Conservation (phyloP, 2,329 filamentous ascomycete species). For the Verticillium zaregamsianum region DNA sequence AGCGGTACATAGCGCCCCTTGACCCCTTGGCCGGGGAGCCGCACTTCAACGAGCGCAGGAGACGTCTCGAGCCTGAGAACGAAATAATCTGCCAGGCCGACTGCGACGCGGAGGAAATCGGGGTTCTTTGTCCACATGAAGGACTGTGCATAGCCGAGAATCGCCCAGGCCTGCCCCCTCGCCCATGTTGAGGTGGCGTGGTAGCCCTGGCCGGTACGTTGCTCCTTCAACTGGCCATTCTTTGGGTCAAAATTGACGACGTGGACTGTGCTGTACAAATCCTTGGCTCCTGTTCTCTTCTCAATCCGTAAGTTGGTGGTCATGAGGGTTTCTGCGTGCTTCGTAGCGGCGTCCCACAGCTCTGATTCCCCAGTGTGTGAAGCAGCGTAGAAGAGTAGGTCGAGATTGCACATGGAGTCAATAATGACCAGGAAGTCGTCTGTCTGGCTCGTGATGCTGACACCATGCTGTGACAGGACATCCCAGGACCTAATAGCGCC, state of each 20-base stretch:
- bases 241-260: slow-evolving; percentile 44
- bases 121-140: slow-evolving; percentile 42
- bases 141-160: slow-evolving; percentile 45
- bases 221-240: slow-evolving; percentile 36
- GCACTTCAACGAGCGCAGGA: slow-evolving; percentile 22
- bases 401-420: slow-evolving; percentile 36
- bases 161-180: slow-evolving; percentile 47
- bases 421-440: slow-evolving; percentile 36
- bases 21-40: slow-evolving; percentile 13
- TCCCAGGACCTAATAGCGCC: slow-evolving; percentile 48
- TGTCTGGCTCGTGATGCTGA: slow-evolving; percentile 23
- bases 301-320: slow-evolving; percentile 35
- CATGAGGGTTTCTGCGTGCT: slow-evolving; percentile 36
- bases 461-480: slow-evolving; percentile 22
- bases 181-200: slow-evolving; percentile 43
- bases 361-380: slow-evolving; percentile 21
- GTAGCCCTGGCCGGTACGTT: slow-evolving; percentile 45
- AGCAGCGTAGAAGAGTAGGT: slow-evolving; percentile 30
- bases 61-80: slow-evolving; percentile 31
- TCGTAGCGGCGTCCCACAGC: slow-evolving; percentile 23
- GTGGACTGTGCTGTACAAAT: slow-evolving; percentile 36
- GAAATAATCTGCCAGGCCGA: slow-evolving; percentile 45
- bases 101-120: slow-evolving; percentile 39
- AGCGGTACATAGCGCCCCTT: slow-evolving; percentile 23
- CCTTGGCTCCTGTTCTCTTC: slow-evolving; percentile 5